Base-by-base conservation (phyloP, 805 yeast species). In the Naumovozyma baii region DNA sequence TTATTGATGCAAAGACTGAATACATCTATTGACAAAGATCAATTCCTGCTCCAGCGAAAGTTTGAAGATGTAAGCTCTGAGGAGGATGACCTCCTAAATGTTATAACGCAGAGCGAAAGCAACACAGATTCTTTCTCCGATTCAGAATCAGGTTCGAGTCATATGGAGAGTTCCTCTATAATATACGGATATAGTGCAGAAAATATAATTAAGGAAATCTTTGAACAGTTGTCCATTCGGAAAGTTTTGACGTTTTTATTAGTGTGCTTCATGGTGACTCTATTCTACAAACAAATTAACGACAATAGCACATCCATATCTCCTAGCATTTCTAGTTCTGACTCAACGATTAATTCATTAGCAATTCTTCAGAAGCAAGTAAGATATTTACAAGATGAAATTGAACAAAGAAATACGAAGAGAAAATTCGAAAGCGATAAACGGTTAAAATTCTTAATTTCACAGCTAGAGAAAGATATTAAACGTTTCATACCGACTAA, bases 401-500 rank as follows among this genome's bases (percentile, higher is more conserved):
- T 57, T 17, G 46, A 49, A 19, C 43, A 42, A 10, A 50, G 51
- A 32, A 55, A 56, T 30, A 47, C 45, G 10, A 41, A 42, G 26
- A 45, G 50, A 17, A 50, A 52, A 33, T 35, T 38, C 3, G 61
- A 57, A 32, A 45, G 54, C 17, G 62, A 59, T 36, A 50, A 50
- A 35, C 56, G 54, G 10, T 44, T 59, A 14, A 50, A 52, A 36
- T 44, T 54, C 16, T 49, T 55, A 2, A 52, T 59, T 18, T 42
- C 50, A 17, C 61, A 57, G 39, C 55, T 59, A 39, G 64, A 59
- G 33, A 55, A 54, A 39, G 55, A 55, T 35, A 50, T 59, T 22
- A 59, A 51, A 34, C 51, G 49, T 18, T 31, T 59, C 20, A 29
- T 58, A 19, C 63, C 64, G 4, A 33, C 49, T 10, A 57, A 57